Base-by-base conservation (phyloP, 106 monocot genomes). In the Acanthochlamys bracteata region DNA sequence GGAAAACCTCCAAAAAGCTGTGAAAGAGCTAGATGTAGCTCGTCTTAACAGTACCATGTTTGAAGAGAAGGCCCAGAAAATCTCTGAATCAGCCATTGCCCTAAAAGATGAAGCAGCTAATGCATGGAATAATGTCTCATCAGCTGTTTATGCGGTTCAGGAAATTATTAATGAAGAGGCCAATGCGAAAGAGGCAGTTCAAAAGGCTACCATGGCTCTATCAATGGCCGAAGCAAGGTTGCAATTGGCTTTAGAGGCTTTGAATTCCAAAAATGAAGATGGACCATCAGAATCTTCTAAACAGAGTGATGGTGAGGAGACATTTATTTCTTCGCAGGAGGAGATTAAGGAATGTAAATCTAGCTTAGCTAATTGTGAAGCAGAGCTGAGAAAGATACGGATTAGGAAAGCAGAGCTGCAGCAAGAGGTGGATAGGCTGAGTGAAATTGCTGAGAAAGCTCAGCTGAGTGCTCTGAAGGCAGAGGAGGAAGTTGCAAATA, bases 211-310 rank as follows among this genome's bases (percentile, higher is more conserved):
- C 39, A 96, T 88, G 91, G 73, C 85, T 0, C 80, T 96, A 57
- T 96, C 80, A n/a, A 80, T 91, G 75, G 88, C 91, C 52, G 91
- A 96, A 70, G 91, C 96, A 8, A 84, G 88, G 67, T 39, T 91
- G 49, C 77, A 85, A 61, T 39, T 91, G 19, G 85, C 84, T 24
- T 39, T 61, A 11, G 85, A 76, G 53, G 66, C 75, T 66, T 47
- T 81, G 61, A 66, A 78, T 70, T 62, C 68, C 0, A 71, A 59
- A 53, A 81, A 59, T 41, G 82, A 89, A 41, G n/a, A 41, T 4
- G 19, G 53, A 4, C 72, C 33, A 25, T 61, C 72, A 21, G 4
- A 83, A 39, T 10, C 63, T 66, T 51, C 61, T 39, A 41, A 21
- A 16, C 33, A 69, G 45, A 61, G 26, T 51, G 70, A 75, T 27